Base-by-base conservation (phyloP, 345 rosid genomes). In the Kandelia obovata region DNA sequence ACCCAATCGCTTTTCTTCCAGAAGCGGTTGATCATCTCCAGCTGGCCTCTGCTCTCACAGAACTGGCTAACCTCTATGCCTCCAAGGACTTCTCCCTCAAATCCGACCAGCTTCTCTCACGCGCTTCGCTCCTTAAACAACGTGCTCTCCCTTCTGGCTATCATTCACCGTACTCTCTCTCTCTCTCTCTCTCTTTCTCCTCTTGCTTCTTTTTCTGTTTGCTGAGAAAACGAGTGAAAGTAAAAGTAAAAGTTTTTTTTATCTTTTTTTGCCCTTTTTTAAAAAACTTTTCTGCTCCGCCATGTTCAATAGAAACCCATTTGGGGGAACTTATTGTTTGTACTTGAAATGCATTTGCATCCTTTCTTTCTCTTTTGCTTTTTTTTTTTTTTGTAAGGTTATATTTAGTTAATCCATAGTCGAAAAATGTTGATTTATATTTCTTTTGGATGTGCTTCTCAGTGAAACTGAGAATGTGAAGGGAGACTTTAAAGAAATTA, bases 1-100 rank as follows among this genome's bases (percentile, higher is more conserved):
- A 21, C 30, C 30, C 59, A 71, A 26, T 66, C 85, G 53, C 71
- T 13, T 43, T 15, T 11, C 49, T 16, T 16, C 5, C 49, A 11
- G 49, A 13, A 43, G 49, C 49, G 49, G 49, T 43, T 43, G 49
- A 43, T 43, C 49, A 61, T 66, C 86, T 88, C 62, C 89, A 79
- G 49, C 71, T 92, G 72, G 84, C 92, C 58, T 73, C 88, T 5
- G 89, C 89, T 67, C 80, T 88, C 16, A 69, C 75, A 6, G 89
- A 90, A 62, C 80, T 90, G 71, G 89, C 94, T 56, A 71, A 80
- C 43, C 87, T 93, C 72, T 84, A 86, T 77, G 83, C 94, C 60
- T 82, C 92, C 75, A 82, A 79, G 13, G 89, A 92, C 16, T 87
- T 88, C 75, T 88, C 97, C 34, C 88, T 93, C 70, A 91, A 91